These are phyloP conservation scores for Dictyostelium brefeldianum DNA, from an alignment of 78 protist genomes.

Conservation along the genomic window DNA sequence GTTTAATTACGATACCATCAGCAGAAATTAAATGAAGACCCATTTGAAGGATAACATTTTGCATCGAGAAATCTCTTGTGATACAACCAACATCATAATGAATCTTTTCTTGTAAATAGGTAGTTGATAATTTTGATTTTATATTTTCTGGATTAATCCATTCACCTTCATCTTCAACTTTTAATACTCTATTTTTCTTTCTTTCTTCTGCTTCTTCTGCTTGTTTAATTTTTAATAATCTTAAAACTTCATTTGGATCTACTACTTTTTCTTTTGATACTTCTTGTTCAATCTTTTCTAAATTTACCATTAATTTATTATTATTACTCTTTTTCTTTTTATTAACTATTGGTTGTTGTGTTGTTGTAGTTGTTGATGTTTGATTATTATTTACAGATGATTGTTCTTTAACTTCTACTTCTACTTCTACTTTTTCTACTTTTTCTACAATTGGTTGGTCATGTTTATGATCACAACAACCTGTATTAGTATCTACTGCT, in stretches of 20 bases:
- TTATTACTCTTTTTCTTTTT: neutral
- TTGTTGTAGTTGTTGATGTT: neutral
- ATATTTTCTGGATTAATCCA: slow-evolving; percentile 94
- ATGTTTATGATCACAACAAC: neutral
- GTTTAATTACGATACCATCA: slow-evolving; percentile 86
- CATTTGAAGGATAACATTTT: slow-evolving; percentile 92
- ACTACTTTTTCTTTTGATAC: neutral
- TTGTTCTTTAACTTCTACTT: neutral
- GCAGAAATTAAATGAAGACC: slow-evolving; percentile 81
- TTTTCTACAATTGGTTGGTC: neutral
- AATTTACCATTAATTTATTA: slow-evolving; percentile 34
- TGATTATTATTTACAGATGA: slow-evolving; percentile 2
- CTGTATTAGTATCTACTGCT: neutral
- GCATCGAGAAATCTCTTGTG: slow-evolving; percentile 94
- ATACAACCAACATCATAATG: slow-evolving; percentile 78
- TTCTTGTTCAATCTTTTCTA: slow-evolving; percentile 28
- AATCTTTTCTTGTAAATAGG: neutral
- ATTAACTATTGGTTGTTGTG: slow-evolving; percentile 3
- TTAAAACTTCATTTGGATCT: slow-evolving; percentile 39
- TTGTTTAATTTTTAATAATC: slow-evolving; percentile 19
- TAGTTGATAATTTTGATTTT: slow-evolving; percentile 1
- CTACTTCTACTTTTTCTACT: neutral
- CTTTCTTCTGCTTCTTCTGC: slow-evolving; percentile 74
- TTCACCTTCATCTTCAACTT: slow-evolving; percentile 83
- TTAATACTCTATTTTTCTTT: neutral